These are phyloP conservation scores for Pichia sp. DNA, from an alignment of 1,139 yeast genomes.

Conservation along the genomic window DNA sequence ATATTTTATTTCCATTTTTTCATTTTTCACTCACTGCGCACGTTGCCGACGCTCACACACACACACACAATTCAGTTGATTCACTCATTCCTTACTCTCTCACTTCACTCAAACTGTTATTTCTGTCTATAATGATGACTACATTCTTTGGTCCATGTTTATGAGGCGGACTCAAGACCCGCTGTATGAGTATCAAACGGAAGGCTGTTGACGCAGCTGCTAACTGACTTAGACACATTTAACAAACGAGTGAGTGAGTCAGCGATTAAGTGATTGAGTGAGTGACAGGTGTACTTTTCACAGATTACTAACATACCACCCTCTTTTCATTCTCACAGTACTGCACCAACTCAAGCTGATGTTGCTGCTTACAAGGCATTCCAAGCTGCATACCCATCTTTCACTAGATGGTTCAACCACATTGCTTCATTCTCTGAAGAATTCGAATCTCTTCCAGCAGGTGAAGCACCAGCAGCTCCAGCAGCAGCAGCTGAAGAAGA, in stretches of 20 bases:
- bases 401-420: conserved; percentile 98
- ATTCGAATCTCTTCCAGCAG: conserved; percentile 80
- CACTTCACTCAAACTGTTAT: too few species aligned
- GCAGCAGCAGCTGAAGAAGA: conserved; percentile 59
- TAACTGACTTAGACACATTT: too few species aligned
- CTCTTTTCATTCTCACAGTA: conserved; percentile 33
- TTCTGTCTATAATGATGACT: conserved; percentile 73
- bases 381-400: conserved; percentile 88
- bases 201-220: conserved; percentile 22
- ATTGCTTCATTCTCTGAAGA: conserved; percentile 86
- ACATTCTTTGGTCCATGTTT: conserved; percentile 86
- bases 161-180: conserved; percentile 92
- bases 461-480: conserved; percentile 49
- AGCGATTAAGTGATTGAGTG: too few species aligned
- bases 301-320: conserved; percentile 4
- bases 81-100: too few species aligned
- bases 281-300: neutral
- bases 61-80: too few species aligned
- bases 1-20: too few species aligned
- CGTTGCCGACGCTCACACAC: too few species aligned
- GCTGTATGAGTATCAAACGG: conserved; percentile 73
- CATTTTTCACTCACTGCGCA: too few species aligned
- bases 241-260: neutral
- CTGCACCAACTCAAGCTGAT: conserved; percentile 91
- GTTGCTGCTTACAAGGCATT: conserved; percentile 92